A percentile compares a stretch with the other conserved stretches of the same genome.
phyloP scores from a whole-genome alignment of 768 basidiomycete genomes.

The Mycena latifolia region DNA sequence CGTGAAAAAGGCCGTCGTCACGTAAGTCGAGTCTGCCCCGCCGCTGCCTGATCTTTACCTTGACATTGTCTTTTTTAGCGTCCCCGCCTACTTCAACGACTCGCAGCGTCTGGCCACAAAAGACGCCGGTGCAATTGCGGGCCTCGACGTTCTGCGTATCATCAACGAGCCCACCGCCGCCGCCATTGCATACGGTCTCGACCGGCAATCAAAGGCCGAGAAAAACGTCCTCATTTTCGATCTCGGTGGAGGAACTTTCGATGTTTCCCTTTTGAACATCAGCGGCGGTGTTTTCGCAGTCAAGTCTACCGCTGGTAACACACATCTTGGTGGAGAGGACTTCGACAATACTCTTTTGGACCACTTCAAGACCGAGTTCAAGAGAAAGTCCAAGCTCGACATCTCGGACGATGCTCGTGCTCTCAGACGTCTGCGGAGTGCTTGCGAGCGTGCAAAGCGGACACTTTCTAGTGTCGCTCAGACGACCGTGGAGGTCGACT shows the following conservation, averaged over 20 bases:
- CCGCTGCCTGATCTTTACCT: constrained; percentile 24
- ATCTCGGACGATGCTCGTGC: constrained; percentile 98
- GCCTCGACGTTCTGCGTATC: constrained; percentile 99
- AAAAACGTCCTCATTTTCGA: constrained; percentile 99
- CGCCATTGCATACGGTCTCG: constrained; percentile 98
- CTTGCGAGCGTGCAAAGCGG: constrained; percentile 99
- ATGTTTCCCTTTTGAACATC: constrained; percentile 99
- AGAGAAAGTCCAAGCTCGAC: constrained; percentile 96
- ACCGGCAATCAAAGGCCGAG: constrained; percentile 94
- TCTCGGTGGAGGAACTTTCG: constrained; percentile 99
- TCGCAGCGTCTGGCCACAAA: constrained; percentile 99
- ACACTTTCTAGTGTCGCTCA: constrained; percentile 98
- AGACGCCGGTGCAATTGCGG: constrained; percentile 98
- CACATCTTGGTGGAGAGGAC: constrained; percentile 99
- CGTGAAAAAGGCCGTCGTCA: constrained; percentile 99
- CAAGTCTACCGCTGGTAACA: constrained; percentile 99
- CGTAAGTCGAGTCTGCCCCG: constrained; percentile 65
- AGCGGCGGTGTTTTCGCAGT: constrained; percentile 98
- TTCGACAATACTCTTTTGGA: constrained; percentile 99
- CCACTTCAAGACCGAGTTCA: constrained; percentile 99
- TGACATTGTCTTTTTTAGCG: constrained; percentile 55
- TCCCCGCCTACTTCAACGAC: constrained; percentile 99
- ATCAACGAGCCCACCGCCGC: constrained; percentile 99
- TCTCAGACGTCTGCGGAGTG: constrained; percentile 93
- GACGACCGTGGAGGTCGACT: constrained; percentile 99